Evolutionary conservation across 768 basidiomycete species (phyloP).

Genomic region (Tulasnella sp.): DNA sequence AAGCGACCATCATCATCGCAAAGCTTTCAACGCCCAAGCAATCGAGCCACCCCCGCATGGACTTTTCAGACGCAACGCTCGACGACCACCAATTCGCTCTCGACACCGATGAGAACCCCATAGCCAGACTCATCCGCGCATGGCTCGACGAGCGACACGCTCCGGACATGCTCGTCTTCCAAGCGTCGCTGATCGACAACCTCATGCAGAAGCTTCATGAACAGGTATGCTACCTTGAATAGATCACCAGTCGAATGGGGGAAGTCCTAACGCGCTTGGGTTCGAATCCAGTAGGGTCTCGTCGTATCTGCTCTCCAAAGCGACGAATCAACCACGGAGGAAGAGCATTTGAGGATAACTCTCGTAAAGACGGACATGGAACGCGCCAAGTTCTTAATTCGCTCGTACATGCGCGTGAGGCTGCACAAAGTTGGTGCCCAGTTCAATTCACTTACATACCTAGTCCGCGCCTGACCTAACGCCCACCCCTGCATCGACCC

Average conservation of each 20-base stretch:
- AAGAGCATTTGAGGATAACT: slow-evolving; percentile 89
- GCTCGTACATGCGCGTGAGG: slow-evolving; percentile 83
- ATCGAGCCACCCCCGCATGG: not conserved
- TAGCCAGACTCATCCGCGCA: slow-evolving; percentile 68
- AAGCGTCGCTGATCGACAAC: slow-evolving; percentile 60
- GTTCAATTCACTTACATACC: too few relatives aligned
- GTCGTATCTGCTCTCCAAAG: slow-evolving; percentile 65
- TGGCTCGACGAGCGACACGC: slow-evolving; percentile 85
- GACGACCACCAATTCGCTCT: slow-evolving; percentile 12
- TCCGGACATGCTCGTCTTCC: slow-evolving; percentile 71
- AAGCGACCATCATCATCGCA: not conserved
- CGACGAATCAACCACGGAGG: slow-evolving; percentile 81
- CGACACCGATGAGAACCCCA: slow-evolving; percentile 46
- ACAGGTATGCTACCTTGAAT: slow-evolving; percentile 57
- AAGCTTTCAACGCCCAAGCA: too few relatives aligned
- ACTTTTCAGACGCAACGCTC: slow-evolving; percentile 2
- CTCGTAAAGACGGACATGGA: slow-evolving; percentile 94
- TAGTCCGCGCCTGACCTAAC: not conserved
- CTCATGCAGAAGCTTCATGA: slow-evolving; percentile 73
- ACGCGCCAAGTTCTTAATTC: slow-evolving; percentile 84
- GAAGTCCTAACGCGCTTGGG: not conserved
- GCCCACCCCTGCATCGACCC: not conserved
- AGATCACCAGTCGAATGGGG: too few relatives aligned
- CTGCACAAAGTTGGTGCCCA: slow-evolving; percentile 65
- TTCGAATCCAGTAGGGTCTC: slow-evolving; percentile 54